phyloP scores from a whole-genome alignment of 225 moss, liverwort and hornwort genomes.

The Lunularia cruciata region DNA sequence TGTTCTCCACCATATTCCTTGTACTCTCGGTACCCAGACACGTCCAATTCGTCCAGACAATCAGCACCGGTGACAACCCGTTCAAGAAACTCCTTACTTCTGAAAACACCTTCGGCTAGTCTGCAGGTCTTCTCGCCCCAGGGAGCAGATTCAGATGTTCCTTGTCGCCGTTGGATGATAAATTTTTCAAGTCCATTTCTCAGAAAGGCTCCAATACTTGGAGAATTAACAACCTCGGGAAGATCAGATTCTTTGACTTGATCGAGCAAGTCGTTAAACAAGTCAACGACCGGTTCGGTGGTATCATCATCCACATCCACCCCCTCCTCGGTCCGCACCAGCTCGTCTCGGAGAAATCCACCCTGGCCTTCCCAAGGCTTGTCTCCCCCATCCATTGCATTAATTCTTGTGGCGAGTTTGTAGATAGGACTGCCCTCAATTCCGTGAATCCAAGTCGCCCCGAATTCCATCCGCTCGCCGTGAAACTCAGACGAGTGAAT shows the following conservation, averaged over 20 bases:
- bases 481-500: conserved; percentile 33
- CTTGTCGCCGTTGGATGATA: background rate
- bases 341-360: conserved; percentile 18
- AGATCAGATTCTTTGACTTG: conserved; percentile 15
- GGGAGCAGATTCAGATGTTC: background rate
- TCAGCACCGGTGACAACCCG: conserved; percentile 37
- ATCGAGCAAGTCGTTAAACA: conserved; percentile 27
- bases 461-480: conserved; percentile 39
- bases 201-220: conserved; percentile 29
- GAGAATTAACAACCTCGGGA: background rate
- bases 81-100: conserved; percentile 32
- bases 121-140: conserved; percentile 25
- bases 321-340: conserved; percentile 35
- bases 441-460: conserved; percentile 48
- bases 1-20: conserved; percentile 36
- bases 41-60: conserved; percentile 37
- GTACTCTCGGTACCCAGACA: conserved; percentile 37
- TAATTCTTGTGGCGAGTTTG: conserved; percentile 23
- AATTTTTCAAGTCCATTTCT: conserved; percentile 32
- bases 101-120: conserved; percentile 29
- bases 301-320: conserved; percentile 16
- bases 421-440: conserved; percentile 43
- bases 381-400: conserved; percentile 26
- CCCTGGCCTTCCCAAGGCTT: conserved; percentile 36
- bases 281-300: conserved; percentile 25